These are phyloP conservation scores for Tuber microsphaerosporum DNA, from an alignment of 495 filamentous ascomycete genomes.

Conservation along the genomic window DNA sequence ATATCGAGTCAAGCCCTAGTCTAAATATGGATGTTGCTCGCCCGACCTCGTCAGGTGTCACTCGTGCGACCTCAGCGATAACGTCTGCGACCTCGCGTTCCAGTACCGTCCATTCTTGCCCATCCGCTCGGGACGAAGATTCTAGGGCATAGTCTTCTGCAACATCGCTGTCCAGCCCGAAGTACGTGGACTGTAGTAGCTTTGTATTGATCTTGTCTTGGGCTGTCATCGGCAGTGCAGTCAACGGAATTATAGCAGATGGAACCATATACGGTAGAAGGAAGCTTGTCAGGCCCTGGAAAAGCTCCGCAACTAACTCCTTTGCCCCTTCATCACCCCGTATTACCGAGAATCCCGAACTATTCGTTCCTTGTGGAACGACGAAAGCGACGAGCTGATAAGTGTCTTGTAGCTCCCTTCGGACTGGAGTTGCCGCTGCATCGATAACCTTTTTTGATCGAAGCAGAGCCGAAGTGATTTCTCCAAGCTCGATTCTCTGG, in stretches of 20 bases:
- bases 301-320: conserved; percentile 43
- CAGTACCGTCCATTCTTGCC: conserved; percentile 42
- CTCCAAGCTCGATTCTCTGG: conserved; percentile 54
- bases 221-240: conserved; percentile 55
- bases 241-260: conserved; percentile 58
- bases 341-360: conserved; percentile 20
- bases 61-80: conserved; percentile 49
- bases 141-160: conserved; percentile 40
- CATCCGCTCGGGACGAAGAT: conserved; percentile 11
- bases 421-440: conserved; percentile 51
- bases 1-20: conserved; percentile 74
- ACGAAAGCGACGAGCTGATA: conserved; percentile 50
- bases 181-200: conserved; percentile 43
- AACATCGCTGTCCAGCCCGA: conserved; percentile 28
- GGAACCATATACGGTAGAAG: conserved; percentile 67
- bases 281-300: conserved; percentile 43
- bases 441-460: conserved; percentile 46
- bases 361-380: conserved; percentile 29
- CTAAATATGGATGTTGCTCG: conserved; percentile 53
- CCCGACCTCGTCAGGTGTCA: conserved; percentile 46
- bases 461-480: conserved; percentile 59
- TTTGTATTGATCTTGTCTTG: conserved; percentile 59
- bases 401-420: conserved; percentile 23
- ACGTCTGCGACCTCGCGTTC: conserved; percentile 48
- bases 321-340: conserved; percentile 14